A percentile compares a stretch with the other conserved stretches of the same genome.
phyloP scores from a whole-genome alignment of 129 eudicot species.

The Chrysanthemum lavandulifolium region DNA sequence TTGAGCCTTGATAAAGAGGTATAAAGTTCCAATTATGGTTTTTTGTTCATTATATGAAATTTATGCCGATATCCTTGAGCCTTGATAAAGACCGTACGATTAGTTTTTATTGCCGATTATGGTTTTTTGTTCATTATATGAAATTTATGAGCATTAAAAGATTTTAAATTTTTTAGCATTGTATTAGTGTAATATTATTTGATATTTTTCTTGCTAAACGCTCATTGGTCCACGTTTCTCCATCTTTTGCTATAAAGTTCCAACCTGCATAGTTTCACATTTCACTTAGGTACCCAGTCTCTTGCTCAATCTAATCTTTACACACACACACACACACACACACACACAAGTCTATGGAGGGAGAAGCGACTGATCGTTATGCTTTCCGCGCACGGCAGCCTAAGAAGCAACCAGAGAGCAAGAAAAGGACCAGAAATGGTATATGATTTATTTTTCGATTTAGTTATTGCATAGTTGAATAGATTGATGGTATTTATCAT shows the following conservation, averaged over 20 bases:
- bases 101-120: neutral
- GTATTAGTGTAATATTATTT: neutral
- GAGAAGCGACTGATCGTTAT: neutral
- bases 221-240: slow-evolving; percentile 15
- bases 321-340: too few relatives aligned
- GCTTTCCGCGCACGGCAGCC: neutral
- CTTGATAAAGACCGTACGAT: neutral
- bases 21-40: too few relatives aligned
- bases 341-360: neutral
- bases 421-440: slow-evolving; percentile 9
- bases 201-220: neutral
- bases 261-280: neutral
- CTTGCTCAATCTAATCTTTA: slow-evolving; percentile 11
- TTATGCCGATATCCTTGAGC: too few relatives aligned
- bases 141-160: slow-evolving; percentile 16
- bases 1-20: too few relatives aligned
- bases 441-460: neutral
- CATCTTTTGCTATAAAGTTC: slow-evolving; percentile 7
- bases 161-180: neutral
- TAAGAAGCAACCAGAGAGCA: neutral
- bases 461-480: neutral
- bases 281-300: neutral
- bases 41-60: too few relatives aligned
- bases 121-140: neutral
- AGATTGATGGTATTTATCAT: neutral